Percentiles rank a stretch among this genome's conserved stretches.
These are phyloP conservation scores for Lodderomyces jiufengensis DNA, from an alignment of 1,139 yeast genomes.

Conservation along the genomic window DNA sequence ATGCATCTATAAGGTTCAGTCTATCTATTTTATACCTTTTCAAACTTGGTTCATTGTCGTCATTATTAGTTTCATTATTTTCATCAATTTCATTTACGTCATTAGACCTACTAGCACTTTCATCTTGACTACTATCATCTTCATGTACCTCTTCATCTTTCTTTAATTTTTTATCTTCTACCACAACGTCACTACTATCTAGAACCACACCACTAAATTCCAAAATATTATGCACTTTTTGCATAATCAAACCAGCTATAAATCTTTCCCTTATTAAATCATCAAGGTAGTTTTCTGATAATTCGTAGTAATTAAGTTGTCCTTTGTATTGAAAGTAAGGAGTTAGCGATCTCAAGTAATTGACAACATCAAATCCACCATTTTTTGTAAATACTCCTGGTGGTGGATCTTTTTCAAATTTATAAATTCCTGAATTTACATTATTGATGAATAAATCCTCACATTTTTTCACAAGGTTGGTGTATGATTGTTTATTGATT, in stretches of 20 bases:
- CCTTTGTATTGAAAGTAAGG: slow-evolving; percentile 4
- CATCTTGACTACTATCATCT: background rate
- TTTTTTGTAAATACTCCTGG: slow-evolving; percentile 8
- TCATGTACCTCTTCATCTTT: background rate
- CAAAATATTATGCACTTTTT: too few relatives aligned
- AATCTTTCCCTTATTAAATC: too few relatives aligned
- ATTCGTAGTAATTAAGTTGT: slow-evolving; percentile 4
- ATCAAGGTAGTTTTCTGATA: slow-evolving; percentile 5
- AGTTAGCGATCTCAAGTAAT: slow-evolving; percentile 14
- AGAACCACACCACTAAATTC: too few relatives aligned
- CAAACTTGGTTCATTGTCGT: background rate
- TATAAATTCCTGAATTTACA: slow-evolving; percentile 20
- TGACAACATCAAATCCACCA: slow-evolving; percentile 17
- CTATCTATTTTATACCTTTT: background rate
- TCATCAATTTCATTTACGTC: background rate
- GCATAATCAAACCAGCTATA: too few relatives aligned
- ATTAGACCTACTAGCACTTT: too few relatives aligned
- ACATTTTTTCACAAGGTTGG: slow-evolving; percentile 21
- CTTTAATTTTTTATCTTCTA: too few relatives aligned
- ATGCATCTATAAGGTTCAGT: background rate
- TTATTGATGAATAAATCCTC: slow-evolving; percentile 20
- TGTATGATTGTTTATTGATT: slow-evolving; percentile 14
- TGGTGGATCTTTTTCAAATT: slow-evolving; percentile 16
- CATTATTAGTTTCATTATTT: background rate
- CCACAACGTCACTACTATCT: too few relatives aligned